Conservation (phyloP, 768 basidiomycete genomes). For the Coprinellus micaceus region DNA sequence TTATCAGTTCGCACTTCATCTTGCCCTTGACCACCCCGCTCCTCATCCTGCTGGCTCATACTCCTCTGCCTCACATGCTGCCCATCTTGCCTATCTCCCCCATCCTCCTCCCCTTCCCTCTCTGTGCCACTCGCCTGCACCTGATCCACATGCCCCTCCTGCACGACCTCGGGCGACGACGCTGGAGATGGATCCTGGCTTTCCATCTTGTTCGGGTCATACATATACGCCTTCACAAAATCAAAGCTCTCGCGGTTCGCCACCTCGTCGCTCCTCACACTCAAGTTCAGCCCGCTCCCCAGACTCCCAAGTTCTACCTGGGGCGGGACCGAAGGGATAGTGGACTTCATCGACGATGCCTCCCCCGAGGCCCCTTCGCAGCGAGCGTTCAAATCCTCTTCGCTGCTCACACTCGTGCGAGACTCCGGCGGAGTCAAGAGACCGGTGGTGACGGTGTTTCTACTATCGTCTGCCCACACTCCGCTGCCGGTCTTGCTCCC, state of each 20-base stretch:
- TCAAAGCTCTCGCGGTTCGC: background rate
- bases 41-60: too few relatives aligned
- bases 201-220: background rate
- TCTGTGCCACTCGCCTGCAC: too few relatives aligned
- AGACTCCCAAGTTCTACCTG: background rate
- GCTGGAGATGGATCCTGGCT: too few relatives aligned
- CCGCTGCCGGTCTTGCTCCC: background rate
- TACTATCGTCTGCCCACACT: background rate
- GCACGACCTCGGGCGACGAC: too few relatives aligned
- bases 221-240: background rate
- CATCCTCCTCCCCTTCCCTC: too few relatives aligned
- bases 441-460: background rate
- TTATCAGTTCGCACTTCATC: too few relatives aligned
- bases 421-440: constrained; percentile 2
- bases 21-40: too few relatives aligned
- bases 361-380: background rate
- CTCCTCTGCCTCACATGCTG: too few relatives aligned
- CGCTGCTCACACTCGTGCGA: background rate
- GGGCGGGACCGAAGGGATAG: background rate
- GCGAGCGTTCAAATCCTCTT: background rate
- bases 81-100: too few relatives aligned
- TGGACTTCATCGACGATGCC: background rate
- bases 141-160: too few relatives aligned
- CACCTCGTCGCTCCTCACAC: background rate
- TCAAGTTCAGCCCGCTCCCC: background rate